phyloP scores from a whole-genome alignment of 2,329 filamentous ascomycete genomes.

The Lachnellula occidentalis region DNA sequence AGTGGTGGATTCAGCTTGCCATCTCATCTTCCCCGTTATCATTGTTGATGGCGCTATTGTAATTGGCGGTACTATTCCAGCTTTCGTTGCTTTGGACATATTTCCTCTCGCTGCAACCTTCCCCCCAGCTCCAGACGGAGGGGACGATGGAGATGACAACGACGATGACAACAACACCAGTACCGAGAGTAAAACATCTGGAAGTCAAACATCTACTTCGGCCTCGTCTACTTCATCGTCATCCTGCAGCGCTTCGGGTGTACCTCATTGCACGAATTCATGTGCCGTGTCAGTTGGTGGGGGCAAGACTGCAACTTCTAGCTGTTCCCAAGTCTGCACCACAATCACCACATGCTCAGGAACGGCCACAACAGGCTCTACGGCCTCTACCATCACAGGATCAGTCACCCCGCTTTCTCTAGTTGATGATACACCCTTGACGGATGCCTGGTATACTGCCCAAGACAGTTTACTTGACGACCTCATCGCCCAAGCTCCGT shows the following conservation, averaged over 20 bases:
- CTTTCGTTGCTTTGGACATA: neutral
- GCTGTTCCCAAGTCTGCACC: neutral
- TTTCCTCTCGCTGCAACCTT: neutral
- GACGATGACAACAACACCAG: neutral
- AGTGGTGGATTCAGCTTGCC: slow-evolving; percentile 1
- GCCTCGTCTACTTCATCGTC: neutral
- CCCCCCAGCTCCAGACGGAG: neutral
- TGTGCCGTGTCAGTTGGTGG: neutral
- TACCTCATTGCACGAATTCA: neutral
- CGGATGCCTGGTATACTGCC: no score
- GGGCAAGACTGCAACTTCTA: neutral
- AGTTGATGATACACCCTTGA: no score
- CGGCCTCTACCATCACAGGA: no score
- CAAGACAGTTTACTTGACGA: no score
- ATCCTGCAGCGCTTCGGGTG: slow-evolving; percentile 1
- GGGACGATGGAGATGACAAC: neutral
- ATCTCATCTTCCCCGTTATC: neutral
- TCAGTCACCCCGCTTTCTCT: no score
- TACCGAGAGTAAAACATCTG: neutral
- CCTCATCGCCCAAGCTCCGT: no score
- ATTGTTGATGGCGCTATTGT: neutral
- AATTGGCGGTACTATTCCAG: neutral
- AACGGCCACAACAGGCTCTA: no score
- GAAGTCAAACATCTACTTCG: neutral
- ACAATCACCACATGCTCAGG: neutral